Evolutionary conservation across 306 rosid genomes (phyloP).

Genomic region (Citrullus colocynthis): DNA sequence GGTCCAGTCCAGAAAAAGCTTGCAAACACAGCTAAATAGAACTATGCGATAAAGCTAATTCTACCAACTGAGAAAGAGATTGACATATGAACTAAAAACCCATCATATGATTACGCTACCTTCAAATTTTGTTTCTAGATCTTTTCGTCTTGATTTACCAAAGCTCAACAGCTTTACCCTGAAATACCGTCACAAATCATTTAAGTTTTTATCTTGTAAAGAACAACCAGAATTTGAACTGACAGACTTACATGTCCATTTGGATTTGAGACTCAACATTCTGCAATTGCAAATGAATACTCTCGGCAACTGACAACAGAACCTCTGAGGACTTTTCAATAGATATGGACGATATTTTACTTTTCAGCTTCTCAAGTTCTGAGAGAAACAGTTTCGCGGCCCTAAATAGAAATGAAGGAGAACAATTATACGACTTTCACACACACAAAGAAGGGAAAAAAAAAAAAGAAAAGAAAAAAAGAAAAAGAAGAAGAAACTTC

Average conservation of each 20-base stretch:
- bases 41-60: not conserved
- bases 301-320: slow-evolving; percentile 52
- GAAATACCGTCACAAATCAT: slow-evolving; percentile 23
- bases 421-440: not conserved
- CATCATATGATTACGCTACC: slow-evolving; percentile 30
- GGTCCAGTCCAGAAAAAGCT: not conserved
- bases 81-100: slow-evolving; percentile 4
- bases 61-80: not conserved
- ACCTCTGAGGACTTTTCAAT: slow-evolving; percentile 60
- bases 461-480: not conserved
- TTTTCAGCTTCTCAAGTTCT: slow-evolving; percentile 56
- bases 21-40: not conserved
- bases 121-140: slow-evolving; percentile 50
- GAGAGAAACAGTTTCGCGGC: slow-evolving; percentile 52
- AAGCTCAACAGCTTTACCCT: slow-evolving; percentile 54
- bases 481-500: not conserved
- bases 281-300: slow-evolving; percentile 59
- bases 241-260: slow-evolving; percentile 53
- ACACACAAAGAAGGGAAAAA: not conserved
- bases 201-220: slow-evolving; percentile 5
- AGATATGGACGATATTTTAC: slow-evolving; percentile 49
- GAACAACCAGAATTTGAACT: slow-evolving; percentile 10
- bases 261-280: slow-evolving; percentile 63
- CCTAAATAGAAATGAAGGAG: slow-evolving; percentile 25
- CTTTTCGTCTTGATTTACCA: slow-evolving; percentile 61